These are phyloP conservation scores for Macadamia tetraphylla DNA, from an alignment of 164 flowering plant species.

Conservation along the genomic window DNA sequence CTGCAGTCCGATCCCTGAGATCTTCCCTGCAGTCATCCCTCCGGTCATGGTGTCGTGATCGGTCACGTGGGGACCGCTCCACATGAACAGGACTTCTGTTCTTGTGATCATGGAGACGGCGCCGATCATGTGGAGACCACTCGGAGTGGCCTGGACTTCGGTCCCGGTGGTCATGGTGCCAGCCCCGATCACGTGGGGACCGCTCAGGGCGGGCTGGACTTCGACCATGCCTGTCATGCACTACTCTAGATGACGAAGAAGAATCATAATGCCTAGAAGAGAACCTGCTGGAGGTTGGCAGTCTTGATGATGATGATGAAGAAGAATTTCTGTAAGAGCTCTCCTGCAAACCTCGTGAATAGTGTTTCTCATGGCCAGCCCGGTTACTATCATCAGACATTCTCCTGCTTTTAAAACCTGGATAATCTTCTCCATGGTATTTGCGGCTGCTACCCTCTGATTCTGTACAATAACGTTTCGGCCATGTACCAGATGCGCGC, in stretches of 20 bases:
- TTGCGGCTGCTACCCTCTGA: constrained; percentile 51
- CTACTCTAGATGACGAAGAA: constrained; percentile 45
- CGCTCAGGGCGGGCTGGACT: constrained; percentile 21
- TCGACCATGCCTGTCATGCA: constrained; percentile 52
- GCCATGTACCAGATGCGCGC: constrained; percentile 35
- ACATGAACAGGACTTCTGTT: constrained; percentile 28
- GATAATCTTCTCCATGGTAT: constrained; percentile 51
- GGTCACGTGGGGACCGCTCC: constrained; percentile 43
- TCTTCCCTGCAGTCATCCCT: constrained; percentile 19
- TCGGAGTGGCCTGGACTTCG: constrained; percentile 28
- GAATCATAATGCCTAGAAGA: constrained; percentile 55
- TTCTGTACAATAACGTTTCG: constrained; percentile 55
- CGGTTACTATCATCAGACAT: constrained; percentile 49
- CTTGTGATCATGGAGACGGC: constrained; percentile 27
- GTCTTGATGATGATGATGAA: constrained; percentile 42
- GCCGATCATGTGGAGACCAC: constrained; percentile 40
- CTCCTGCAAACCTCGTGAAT: constrained; percentile 47
- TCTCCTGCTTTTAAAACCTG: constrained; percentile 54
- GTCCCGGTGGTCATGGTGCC: constrained; percentile 21
- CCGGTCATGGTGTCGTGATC: constrained; percentile 35
- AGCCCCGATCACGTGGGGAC: constrained; percentile 17
- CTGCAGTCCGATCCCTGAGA: constrained; percentile 20
- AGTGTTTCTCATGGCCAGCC: constrained; percentile 40
- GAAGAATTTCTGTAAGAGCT: constrained; percentile 47
- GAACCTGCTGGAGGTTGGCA: constrained; percentile 45